Conservation (phyloP, 441 rosid genomes). For the Populus hybrid region DNA sequence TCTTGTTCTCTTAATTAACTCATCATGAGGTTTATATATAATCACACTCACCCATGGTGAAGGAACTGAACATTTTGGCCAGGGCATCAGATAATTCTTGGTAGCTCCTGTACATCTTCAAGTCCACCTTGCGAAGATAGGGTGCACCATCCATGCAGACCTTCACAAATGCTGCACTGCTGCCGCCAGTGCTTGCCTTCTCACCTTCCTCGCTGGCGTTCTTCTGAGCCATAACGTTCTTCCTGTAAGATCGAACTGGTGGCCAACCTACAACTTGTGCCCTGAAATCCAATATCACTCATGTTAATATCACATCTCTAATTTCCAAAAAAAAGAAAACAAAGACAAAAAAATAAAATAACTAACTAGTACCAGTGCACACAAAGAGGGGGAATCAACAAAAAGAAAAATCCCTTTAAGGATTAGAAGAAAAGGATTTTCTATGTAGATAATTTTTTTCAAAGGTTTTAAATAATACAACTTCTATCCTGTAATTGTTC, state of each 20-base stretch:
- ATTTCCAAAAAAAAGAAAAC: neutral
- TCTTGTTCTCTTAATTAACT: neutral
- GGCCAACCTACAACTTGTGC: conserved; percentile 99
- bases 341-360: too few species aligned
- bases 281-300: conserved; percentile 30
- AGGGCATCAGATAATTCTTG: conserved; percentile 80
- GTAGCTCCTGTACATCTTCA: conserved; percentile 87
- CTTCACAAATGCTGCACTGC: conserved; percentile 69
- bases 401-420: neutral
- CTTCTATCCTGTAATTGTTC: neutral
- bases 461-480: neutral
- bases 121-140: conserved; percentile 89
- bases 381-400: neutral
- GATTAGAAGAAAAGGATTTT: neutral
- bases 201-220: conserved; percentile 39
- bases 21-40: neutral
- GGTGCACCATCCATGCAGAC: conserved; percentile 98
- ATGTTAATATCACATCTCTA: neutral
- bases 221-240: conserved; percentile 80
- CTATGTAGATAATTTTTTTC: neutral
- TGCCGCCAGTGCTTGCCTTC: conserved; percentile 25
- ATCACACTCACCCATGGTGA: conserved; percentile 69
- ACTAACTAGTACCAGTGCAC: neutral
- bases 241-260: conserved; percentile 88
- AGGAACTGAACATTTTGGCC: conserved; percentile 94